Conservation (phyloP, 2,329 filamentous ascomycete genomes). For the Xylariaceae sp. region DNA sequence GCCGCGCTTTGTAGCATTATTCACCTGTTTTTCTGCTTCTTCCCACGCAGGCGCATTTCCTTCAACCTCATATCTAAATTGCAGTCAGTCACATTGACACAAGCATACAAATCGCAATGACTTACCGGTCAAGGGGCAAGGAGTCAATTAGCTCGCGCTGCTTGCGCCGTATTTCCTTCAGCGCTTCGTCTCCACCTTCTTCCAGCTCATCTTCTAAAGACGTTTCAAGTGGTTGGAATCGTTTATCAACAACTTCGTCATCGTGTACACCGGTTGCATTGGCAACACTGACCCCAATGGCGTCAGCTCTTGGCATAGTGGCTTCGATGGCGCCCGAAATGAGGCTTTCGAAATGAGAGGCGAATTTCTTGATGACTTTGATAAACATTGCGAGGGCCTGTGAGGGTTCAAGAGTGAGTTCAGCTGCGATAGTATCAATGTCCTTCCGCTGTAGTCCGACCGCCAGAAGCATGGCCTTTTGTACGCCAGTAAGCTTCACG, state of each 20-base stretch:
- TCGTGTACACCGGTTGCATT: constrained; percentile 64
- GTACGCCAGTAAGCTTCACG: constrained; percentile 74
- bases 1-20: constrained; percentile 50
- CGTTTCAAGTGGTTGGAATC: constrained; percentile 67
- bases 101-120: not conserved
- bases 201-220: constrained; percentile 77
- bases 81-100: constrained; percentile 5
- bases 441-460: constrained; percentile 89
- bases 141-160: constrained; percentile 87
- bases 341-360: constrained; percentile 69
- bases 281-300: constrained; percentile 54
- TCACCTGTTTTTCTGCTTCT: constrained; percentile 72
- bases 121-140: constrained; percentile 81
- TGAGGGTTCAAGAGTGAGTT: constrained; percentile 67
- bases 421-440: constrained; percentile 73
- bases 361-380: constrained; percentile 88
- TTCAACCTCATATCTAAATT: constrained; percentile 60
- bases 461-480: constrained; percentile 83
- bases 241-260: constrained; percentile 61
- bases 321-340: constrained; percentile 70
- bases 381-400: constrained; percentile 96
- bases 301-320: constrained; percentile 56
- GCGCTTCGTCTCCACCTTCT: constrained; percentile 74
- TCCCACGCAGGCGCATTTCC: constrained; percentile 59
- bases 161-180: constrained; percentile 68